Evolutionary conservation across 1,139 yeast species (phyloP).

Genomic region (Pichia kudriavzevii): DNA sequence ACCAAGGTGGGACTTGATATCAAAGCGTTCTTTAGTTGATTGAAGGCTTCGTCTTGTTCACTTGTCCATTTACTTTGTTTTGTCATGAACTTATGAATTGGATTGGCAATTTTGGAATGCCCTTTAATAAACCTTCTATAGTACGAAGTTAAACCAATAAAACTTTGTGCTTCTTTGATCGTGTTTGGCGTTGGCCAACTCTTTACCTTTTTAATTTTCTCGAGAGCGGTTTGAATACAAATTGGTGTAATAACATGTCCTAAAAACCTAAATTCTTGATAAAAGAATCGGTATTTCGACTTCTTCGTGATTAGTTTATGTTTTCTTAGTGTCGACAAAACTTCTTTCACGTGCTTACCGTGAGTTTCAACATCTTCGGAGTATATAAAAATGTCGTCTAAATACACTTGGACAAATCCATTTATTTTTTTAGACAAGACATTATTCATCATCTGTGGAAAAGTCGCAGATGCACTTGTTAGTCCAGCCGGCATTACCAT

Average conservation of each 20-base stretch:
- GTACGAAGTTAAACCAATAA: conserved; percentile 10
- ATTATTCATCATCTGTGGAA: conserved; percentile 16
- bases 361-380: conserved; percentile 18
- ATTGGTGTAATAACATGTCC: conserved; percentile 8
- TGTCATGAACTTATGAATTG: conserved; percentile 2
- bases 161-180: conserved; percentile 3
- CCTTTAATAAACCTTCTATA: conserved; percentile 10
- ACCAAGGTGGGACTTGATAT: conserved; percentile 1
- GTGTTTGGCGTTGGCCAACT: conserved; percentile 10
- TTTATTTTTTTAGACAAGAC: conserved; percentile 12
- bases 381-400: conserved; percentile 27
- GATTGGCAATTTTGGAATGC: conserved; percentile 4
- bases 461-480: conserved; percentile 15
- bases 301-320: conserved; percentile 3
- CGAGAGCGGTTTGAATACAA: conserved; percentile 9
- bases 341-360: conserved; percentile 14
- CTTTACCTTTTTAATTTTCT: conserved; percentile 5
- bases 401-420: conserved; percentile 15
- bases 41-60: conserved; percentile 4
- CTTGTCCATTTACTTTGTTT: conserved; percentile 1
- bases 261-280: conserved; percentile 8
- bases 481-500: conserved; percentile 23
- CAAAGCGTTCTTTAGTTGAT: conserved; percentile 1
- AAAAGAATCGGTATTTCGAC: conserved; percentile 10
- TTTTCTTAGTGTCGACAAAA: conserved; percentile 14